These are phyloP conservation scores for Yamadazyma ubonensis DNA, from an alignment of 805 yeast genomes.

Conservation along the genomic window DNA sequence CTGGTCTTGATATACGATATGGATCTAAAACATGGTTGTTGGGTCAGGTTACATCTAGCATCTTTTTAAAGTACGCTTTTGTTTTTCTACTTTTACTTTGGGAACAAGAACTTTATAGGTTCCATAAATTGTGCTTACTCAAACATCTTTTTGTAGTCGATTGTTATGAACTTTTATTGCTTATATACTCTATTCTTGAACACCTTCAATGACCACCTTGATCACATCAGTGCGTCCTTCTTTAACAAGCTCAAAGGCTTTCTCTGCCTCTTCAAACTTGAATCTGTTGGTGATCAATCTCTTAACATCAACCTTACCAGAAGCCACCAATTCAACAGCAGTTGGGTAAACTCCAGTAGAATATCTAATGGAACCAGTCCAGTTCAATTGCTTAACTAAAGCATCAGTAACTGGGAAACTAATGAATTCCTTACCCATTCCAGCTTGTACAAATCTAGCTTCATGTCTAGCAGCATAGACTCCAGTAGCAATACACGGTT, in stretches of 20 bases:
- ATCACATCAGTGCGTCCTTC: conserved; percentile 18
- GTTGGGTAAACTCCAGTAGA: conserved; percentile 20
- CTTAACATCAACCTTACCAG: conserved; percentile 17
- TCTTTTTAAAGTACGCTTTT: too few relatives aligned
- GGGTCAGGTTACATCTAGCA: too few relatives aligned
- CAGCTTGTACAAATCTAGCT: conserved; percentile 21
- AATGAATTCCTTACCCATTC: conserved; percentile 21
- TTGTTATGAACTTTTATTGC: too few relatives aligned
- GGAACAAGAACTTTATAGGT: too few relatives aligned
- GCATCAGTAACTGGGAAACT: conserved; percentile 24
- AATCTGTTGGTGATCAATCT: conserved; percentile 22
- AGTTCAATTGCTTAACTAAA: conserved; percentile 20
- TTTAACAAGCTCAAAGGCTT: conserved; percentile 21
- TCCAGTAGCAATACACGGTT: conserved; percentile 18
- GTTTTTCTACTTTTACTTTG: too few relatives aligned
- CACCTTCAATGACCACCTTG: conserved; percentile 17
- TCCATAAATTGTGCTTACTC: too few relatives aligned
- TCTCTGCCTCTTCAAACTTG: conserved; percentile 19
- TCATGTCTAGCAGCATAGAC: conserved; percentile 17
- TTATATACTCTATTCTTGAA: conserved; percentile 2
- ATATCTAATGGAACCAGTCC: conserved; percentile 20
- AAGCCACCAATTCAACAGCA: conserved; percentile 20
- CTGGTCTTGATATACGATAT: too few relatives aligned
- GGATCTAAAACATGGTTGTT: too few relatives aligned
- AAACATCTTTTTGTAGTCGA: too few relatives aligned